Conservation (phyloP, 2,329 filamentous ascomycete genomes). For the Colletotrichum spaethianum region DNA sequence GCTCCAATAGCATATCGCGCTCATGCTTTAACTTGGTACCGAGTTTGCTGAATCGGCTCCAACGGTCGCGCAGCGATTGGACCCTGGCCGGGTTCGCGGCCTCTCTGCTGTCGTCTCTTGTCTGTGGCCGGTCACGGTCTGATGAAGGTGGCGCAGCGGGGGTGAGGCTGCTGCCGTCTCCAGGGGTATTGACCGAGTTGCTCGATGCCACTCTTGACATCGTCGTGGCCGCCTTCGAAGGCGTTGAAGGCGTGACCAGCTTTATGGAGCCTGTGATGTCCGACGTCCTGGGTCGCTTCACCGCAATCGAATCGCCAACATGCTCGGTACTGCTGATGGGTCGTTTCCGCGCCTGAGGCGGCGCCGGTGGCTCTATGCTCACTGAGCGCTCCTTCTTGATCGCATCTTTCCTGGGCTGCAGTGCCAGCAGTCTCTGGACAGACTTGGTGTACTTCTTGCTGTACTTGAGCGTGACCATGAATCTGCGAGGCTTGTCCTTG, state of each 20-base stretch:
- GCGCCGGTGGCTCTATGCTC: conserved; percentile 57
- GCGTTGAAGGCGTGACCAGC: conserved; percentile 62
- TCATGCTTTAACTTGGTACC: conserved; percentile 69
- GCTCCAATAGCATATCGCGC: conserved; percentile 59
- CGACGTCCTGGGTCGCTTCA: conserved; percentile 60
- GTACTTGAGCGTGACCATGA: conserved; percentile 64
- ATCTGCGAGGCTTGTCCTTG: conserved; percentile 42
- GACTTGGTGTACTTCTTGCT: conserved; percentile 62
- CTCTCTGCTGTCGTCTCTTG: conserved; percentile 41
- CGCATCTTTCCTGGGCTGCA: conserved; percentile 52
- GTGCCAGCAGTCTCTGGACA: conserved; percentile 62
- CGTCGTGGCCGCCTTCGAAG: conserved; percentile 62
- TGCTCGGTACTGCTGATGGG: conserved; percentile 56
- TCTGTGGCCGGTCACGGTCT: conserved; percentile 53
- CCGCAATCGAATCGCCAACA: conserved; percentile 53
- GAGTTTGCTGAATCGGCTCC: conserved; percentile 55
- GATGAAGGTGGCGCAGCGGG: conserved; percentile 52
- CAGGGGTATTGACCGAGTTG: conserved; percentile 68
- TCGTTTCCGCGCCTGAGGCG: conserved; percentile 62
- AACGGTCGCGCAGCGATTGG: conserved; percentile 52
- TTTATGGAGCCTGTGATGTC: conserved; percentile 55
- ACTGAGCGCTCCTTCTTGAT: conserved; percentile 56
- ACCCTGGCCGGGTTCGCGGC: conserved; percentile 48
- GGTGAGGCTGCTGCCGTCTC: conserved; percentile 59
- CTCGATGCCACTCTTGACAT: conserved; percentile 69